Evolutionary conservation across 129 eudicot species (phyloP), one percentile per base, ranked within the genome.

Genomic region (Flaveria trinervia): DNA sequence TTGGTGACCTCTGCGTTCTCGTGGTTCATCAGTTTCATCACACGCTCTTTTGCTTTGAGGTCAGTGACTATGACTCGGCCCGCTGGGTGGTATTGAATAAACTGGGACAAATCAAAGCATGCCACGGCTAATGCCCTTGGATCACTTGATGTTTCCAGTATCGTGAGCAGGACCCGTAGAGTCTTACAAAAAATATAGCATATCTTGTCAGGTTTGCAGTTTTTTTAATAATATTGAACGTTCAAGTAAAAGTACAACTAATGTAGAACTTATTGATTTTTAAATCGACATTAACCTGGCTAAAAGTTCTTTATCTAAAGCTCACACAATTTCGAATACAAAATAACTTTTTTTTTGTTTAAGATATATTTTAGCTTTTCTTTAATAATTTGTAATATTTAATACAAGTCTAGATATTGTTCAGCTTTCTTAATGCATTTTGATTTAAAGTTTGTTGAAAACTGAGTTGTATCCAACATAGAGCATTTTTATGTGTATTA

Each of bases 21-120:
- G 57, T 95, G 97, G 86, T 91, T 95, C 97, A 95, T 87, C 73
- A 95, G 56, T 80, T 95, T 95, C 99, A 95, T 95, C 56, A 95
- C 99, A 18, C 99, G 90, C 8, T 94, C 99, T 81, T 95, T 95
- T 7, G 96, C 94, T 81, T 89, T 95, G 73, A 95, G 96, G 84
- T 89, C 97, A 10, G 74, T 91, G 70, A 89, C 91, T 14, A 95
- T 91, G 81, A 88, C 75, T 26, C 97, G 90, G 8, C 99, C 99
- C 25, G 99, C 92, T 2, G 92, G 93, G 78, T 95, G 97, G 72
- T 71, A 68, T 74, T 95, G 99, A 75, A 95, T 91, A 78, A 95
- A 95, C 70, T 95, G 99, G 41, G 99, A 95, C 83, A 95, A 88
- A 77, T 95, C 97, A 76, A 79, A 95, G 88, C 97, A 95, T 23